Conservation (phyloP, 1,284 basidiomycete species). For the Cystobasidiaceae sp. region DNA sequence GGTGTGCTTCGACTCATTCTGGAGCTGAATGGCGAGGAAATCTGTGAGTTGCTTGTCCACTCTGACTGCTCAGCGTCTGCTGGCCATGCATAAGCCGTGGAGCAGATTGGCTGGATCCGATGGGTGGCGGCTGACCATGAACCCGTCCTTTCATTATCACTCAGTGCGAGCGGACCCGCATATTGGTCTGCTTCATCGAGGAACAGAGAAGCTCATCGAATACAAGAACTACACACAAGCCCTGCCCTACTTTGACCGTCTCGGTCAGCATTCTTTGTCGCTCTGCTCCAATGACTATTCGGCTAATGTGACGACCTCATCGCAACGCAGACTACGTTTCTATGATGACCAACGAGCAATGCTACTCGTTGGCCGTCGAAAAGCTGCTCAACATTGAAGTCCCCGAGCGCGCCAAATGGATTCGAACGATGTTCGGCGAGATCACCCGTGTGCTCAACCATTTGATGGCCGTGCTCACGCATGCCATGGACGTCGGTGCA, state of each 20-base stretch:
- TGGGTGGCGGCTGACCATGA: conserved; percentile 44
- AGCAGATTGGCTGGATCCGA: conserved; percentile 78
- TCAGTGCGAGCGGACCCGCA: conserved; percentile 56
- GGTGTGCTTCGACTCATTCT: conserved; percentile 97
- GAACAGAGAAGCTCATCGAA: conserved; percentile 98
- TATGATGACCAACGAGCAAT: conserved; percentile 98
- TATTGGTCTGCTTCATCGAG: conserved; percentile 91
- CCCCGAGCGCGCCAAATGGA: conserved; percentile 98
- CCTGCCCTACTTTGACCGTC: conserved; percentile 89
- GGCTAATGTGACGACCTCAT: too few species aligned
- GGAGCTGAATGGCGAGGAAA: conserved; percentile 87
- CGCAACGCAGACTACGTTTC: conserved; percentile 96
- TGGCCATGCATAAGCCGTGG: neutral
- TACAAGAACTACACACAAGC: conserved; percentile 90
- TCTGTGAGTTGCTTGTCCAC: too few species aligned
- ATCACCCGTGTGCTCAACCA: conserved; percentile 95
- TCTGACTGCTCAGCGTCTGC: neutral
- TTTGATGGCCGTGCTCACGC: conserved; percentile 94
- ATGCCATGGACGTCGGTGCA: conserved; percentile 95
- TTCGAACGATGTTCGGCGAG: conserved; percentile 94
- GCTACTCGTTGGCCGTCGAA: conserved; percentile 94
- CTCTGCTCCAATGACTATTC: too few species aligned
- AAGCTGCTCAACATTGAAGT: conserved; percentile 98
- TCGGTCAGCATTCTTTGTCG: conserved; percentile 48
- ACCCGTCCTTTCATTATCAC: neutral